Evolutionary conservation across 31 red algal genomes (phyloP), one percentile per base, ranked within the genome.

Genomic region (Bonnemaisonia californica): DNA sequence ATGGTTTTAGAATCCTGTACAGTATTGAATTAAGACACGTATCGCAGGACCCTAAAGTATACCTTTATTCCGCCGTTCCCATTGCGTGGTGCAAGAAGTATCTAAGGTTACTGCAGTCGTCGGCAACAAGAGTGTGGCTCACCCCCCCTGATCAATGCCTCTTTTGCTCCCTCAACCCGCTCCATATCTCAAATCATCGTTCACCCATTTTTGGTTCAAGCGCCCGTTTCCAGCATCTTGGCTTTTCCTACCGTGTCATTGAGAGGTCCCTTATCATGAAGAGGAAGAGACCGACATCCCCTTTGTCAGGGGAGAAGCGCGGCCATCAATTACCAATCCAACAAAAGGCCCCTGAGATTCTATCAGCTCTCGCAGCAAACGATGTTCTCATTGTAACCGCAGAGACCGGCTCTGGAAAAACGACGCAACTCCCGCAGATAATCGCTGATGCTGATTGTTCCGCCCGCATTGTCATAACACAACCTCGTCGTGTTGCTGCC

Each of bases 401-500:
- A 3, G 91, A 98, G 33, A 98, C 95, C 0, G 95, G 95, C 9
- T 91, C 85, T 34, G 95, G 95, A 48, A 98, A 98, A 54, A 88
- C 95, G 9, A 98, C 95, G 1, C 95, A 98, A 73, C 47, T 98
- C 13, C 95, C 95, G n/a, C 91, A 93, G 73, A 76, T 91, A 45
- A 79, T 94, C 24, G 55, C 91, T 39, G 81, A 90, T 1, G 58
- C 34, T 19, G 37, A 80, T 36, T 77, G 71, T 8, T 57, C 47
- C 26, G 68, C 82, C 32, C 71, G 68, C 62, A 61, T 91, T 47
- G 81, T 83, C 51, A 41, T 94, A 19, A 93, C 95, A 1, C 95
- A 98, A 66, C 95, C 95, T n/a, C 84, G 95, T 19, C 81, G 95
- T 29, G 90, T 98, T n/a, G 95, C 95, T 23, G 95, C 95, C 39